Percentiles rank a stretch among this genome's conserved stretches.
phyloP scores from a whole-genome alignment of 2,329 filamentous ascomycete species.

The Lasiodiplodia theobromae region DNA sequence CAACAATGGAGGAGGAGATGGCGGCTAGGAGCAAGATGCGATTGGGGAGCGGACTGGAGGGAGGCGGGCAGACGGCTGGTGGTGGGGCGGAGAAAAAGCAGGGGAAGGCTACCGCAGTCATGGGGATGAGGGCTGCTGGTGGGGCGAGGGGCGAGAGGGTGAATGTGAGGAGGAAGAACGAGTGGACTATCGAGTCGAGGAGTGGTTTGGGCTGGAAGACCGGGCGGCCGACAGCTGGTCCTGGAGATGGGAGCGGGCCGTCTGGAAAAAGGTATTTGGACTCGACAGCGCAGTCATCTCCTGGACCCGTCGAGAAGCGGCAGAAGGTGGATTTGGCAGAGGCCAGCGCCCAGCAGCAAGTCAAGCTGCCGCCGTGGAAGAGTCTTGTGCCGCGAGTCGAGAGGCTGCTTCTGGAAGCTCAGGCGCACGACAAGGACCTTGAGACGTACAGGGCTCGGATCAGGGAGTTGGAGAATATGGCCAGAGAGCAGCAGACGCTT shows the following conservation, averaged over 20 bases:
- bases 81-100: neutral
- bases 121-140: neutral
- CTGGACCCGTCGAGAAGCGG: neutral
- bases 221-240: too few relatives aligned
- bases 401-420: neutral
- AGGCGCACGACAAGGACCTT: neutral
- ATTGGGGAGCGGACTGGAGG: fast-evolving
- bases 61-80: neutral
- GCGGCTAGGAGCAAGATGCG: neutral
- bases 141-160: neutral
- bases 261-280: neutral
- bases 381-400: neutral
- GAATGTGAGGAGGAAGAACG: neutral
- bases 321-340: neutral
- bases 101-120: neutral
- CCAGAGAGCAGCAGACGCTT: neutral
- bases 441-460: neutral
- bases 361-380: neutral
- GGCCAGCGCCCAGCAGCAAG: too few relatives aligned
- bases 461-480: neutral
- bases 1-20: neutral
- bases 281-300: neutral
- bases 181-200: neutral
- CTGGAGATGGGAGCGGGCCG: neutral
- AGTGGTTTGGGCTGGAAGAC: neutral